Conservation (phyloP, 331 rosid species). For the Telfairia occidentalis region DNA sequence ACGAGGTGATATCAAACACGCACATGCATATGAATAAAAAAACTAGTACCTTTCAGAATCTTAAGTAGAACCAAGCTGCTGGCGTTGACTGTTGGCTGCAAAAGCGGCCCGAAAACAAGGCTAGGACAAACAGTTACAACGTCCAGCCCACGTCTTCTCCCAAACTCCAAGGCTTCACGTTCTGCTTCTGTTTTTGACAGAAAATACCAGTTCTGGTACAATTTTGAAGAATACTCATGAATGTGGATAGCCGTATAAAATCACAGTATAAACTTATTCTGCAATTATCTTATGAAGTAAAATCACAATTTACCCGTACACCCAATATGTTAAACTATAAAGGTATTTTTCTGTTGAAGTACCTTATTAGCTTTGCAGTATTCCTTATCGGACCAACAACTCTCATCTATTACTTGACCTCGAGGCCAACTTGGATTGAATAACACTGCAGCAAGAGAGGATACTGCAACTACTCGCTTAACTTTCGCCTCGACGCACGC, state of each 20-base stretch:
- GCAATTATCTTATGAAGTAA: not conserved
- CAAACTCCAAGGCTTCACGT: constrained; percentile 44
- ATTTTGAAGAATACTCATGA: not conserved
- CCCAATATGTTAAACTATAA: not conserved
- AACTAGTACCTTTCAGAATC: constrained; percentile 42
- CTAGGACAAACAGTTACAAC: constrained; percentile 57
- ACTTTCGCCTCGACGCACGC: constrained; percentile 57
- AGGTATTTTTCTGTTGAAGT: not conserved
- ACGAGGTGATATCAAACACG: not conserved
- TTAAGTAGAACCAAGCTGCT: constrained; percentile 47
- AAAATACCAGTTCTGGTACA: constrained; percentile 57
- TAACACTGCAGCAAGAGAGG: constrained; percentile 32
- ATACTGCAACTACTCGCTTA: constrained; percentile 52
- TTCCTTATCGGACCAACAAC: constrained; percentile 75
- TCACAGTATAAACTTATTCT: not conserved
- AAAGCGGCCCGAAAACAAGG: constrained; percentile 47
- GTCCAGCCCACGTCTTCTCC: constrained; percentile 32
- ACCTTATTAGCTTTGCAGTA: constrained; percentile 62
- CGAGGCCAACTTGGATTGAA: constrained; percentile 29
- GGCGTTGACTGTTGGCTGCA: constrained; percentile 60
- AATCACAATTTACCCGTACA: not conserved
- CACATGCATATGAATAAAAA: not conserved
- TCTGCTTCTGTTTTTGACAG: constrained; percentile 72
- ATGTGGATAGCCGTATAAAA: not conserved
- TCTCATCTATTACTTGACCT: constrained; percentile 49